Percentiles rank a stretch among this genome's conserved stretches.
Conservation (phyloP, 805 yeast species). For the Candida pseudofarinosa region DNA sequence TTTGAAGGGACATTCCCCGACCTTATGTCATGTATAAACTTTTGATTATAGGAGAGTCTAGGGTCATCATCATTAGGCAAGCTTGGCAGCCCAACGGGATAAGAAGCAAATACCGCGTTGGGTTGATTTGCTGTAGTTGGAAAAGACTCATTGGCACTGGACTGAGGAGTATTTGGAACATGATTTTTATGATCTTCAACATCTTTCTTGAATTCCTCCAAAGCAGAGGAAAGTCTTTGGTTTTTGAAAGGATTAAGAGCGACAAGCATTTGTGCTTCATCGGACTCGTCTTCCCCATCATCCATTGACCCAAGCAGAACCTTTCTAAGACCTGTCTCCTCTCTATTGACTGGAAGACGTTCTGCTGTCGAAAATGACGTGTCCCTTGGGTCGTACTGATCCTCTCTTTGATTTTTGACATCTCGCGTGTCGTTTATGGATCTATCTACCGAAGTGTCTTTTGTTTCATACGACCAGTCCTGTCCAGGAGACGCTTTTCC, state of each 20-base stretch:
- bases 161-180: conserved; percentile 10
- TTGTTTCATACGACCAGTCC: conserved; percentile 2
- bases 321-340: conserved; percentile 8
- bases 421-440: background rate
- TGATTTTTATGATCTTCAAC: conserved; percentile 19
- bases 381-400: background rate
- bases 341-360: conserved; percentile 8
- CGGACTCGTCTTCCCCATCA: background rate
- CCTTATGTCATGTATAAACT: background rate
- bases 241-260: conserved; percentile 1
- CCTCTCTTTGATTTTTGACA: background rate
- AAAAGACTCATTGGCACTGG: background rate
- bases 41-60: conserved; percentile 1
- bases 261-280: background rate
- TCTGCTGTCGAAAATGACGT: conserved; percentile 1
- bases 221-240: conserved; percentile 22
- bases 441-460: conserved; percentile 1
- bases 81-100: background rate
- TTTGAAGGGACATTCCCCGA: background rate
- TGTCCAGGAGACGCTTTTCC: conserved; percentile 2
- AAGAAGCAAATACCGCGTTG: background rate
- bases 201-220: conserved; percentile 26
- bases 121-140: background rate
- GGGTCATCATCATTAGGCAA: conserved; percentile 3
- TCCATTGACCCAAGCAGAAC: background rate